Evolutionary conservation across 305 asterid species (phyloP).

Genomic region (Nicotiana rustica): DNA sequence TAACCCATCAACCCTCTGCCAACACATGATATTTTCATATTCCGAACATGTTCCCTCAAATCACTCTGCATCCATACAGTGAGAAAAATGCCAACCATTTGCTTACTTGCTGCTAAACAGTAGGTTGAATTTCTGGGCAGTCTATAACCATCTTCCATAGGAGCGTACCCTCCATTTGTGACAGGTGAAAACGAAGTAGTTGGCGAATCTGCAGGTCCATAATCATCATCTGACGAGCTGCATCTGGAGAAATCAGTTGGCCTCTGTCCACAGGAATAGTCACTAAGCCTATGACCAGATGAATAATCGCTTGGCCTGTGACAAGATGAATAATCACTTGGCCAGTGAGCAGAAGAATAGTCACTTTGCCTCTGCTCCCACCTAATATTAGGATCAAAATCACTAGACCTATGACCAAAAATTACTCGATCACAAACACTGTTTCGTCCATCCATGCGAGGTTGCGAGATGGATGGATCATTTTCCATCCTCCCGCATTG

Average conservation of each 20-base stretch:
- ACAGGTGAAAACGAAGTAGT: conserved; percentile 27
- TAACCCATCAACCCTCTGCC: conserved; percentile 50
- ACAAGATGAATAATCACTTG: conserved; percentile 63
- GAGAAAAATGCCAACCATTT: conserved; percentile 48
- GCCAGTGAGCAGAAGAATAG: conserved; percentile 50
- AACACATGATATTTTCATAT: conserved; percentile 46
- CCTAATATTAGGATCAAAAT: conserved; percentile 52
- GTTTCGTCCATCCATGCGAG: conserved; percentile 38
- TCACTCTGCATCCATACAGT: conserved; percentile 43
- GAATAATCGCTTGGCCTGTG: conserved; percentile 70
- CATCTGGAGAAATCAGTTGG: conserved; percentile 37
- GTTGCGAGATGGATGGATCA: conserved; percentile 36
- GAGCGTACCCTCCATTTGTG: conserved; percentile 24
- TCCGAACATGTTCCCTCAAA: conserved; percentile 39
- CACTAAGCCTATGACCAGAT: conserved; percentile 64
- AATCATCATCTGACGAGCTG: conserved; percentile 40
- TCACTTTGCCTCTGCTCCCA: conserved; percentile 57
- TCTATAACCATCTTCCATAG: conserved; percentile 36
- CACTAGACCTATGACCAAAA: conserved; percentile 78
- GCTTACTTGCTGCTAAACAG: conserved; percentile 45
- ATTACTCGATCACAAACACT: conserved; percentile 84
- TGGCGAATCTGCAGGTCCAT: conserved; percentile 38
- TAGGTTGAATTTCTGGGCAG: conserved; percentile 34
- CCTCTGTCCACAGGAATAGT: conserved; percentile 37
- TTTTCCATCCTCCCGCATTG: conserved; percentile 33